Conservation (phyloP, 768 basidiomycete species). For the Leucosporidium yakuticum region DNA sequence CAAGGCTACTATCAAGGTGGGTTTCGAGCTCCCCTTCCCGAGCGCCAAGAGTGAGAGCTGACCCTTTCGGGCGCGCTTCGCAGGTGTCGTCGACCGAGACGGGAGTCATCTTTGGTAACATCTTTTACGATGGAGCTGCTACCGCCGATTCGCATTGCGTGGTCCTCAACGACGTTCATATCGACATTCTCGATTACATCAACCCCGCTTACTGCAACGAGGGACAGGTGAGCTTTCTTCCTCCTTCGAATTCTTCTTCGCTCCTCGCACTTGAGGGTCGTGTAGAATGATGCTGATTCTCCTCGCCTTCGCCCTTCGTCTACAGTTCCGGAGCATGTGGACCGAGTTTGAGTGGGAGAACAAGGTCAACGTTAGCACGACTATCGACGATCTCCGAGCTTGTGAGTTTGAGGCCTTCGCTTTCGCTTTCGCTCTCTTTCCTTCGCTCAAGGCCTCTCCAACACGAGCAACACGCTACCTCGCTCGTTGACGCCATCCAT, state of each 20-base stretch:
- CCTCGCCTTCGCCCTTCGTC: background rate
- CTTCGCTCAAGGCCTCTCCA: constrained; percentile 3
- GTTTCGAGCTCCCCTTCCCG: background rate
- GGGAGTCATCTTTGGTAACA: constrained; percentile 96
- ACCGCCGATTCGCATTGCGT: constrained; percentile 63
- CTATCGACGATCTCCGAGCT: constrained; percentile 60
- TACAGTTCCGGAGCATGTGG: constrained; percentile 94
- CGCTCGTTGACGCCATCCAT: too few species aligned
- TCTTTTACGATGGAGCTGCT: constrained; percentile 87
- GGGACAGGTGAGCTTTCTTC: constrained; percentile 60
- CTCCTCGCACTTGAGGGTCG: too few species aligned
- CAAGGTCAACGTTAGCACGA: constrained; percentile 83
- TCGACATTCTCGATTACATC: constrained; percentile 98
- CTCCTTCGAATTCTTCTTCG: background rate
- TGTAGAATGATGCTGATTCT: background rate
- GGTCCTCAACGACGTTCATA: constrained; percentile 92
- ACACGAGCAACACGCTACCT: background rate
- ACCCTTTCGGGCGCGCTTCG: too few species aligned
- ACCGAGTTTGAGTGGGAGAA: constrained; percentile 99
- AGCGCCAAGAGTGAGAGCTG: constrained; percentile 31
- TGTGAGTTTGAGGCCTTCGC: constrained; percentile 35
- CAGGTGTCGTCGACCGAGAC: constrained; percentile 90
- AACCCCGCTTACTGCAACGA: constrained; percentile 94
- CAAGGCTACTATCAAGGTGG: constrained; percentile 91
- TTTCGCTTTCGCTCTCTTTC: too few species aligned